Percentiles rank a stretch among this genome's conserved stretches.
These are phyloP conservation scores for Taphrina deformans DNA, from an alignment of 1,139 yeast genomes.

Conservation along the genomic window DNA sequence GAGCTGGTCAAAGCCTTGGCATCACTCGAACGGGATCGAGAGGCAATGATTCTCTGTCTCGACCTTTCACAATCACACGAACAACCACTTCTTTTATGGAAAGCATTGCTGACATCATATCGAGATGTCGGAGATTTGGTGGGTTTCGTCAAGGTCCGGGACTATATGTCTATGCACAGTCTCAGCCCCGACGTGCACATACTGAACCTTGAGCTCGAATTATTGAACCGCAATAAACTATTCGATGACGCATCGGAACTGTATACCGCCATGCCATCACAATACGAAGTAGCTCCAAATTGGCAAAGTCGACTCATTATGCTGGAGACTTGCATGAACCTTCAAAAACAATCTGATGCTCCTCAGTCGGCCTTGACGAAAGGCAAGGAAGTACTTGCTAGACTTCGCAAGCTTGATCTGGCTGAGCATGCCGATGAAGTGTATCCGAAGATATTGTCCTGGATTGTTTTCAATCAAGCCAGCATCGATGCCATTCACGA, in stretches of 20 bases:
- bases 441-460: conserved; percentile 8
- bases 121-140: conserved; percentile 8
- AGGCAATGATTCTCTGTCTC: conserved; percentile 2
- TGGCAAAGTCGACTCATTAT: not conserved
- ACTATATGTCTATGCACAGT: conserved; percentile 8
- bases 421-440: conserved; percentile 2
- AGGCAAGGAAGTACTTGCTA: not conserved
- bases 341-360: not conserved
- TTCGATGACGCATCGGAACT: conserved; percentile 6
- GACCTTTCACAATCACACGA: not conserved
- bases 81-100: conserved; percentile 13
- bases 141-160: conserved; percentile 14
- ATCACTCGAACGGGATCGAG: not conserved
- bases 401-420: not conserved
- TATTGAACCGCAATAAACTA: not conserved
- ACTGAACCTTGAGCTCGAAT: conserved; percentile 17
- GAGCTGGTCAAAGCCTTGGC: conserved; percentile 5
- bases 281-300: conserved; percentile 1
- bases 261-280: conserved; percentile 3
- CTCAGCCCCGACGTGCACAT: conserved; percentile 4
- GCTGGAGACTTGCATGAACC: conserved; percentile 18
- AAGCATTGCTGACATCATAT: conserved; percentile 5
- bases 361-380: not conserved
- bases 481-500: conserved; percentile 1
- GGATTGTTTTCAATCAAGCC: conserved; percentile 15